Evolutionary conservation across 2,329 filamentous ascomycete genomes (phyloP).

Genomic region (Escovopsis sp.): DNA sequence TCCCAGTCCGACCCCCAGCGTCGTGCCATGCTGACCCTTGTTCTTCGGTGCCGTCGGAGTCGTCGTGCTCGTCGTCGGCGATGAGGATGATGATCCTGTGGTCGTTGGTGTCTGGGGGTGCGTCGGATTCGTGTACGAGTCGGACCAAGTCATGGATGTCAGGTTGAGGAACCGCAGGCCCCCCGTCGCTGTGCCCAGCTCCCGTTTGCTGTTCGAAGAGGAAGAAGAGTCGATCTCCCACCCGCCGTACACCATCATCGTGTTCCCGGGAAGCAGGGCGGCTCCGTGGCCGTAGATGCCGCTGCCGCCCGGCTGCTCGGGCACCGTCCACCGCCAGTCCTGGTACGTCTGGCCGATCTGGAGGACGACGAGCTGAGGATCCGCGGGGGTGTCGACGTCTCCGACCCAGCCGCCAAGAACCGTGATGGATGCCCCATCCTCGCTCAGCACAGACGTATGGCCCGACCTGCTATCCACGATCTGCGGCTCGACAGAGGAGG

Average conservation of each 20-base stretch:
- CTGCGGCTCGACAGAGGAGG: constrained; percentile 14
- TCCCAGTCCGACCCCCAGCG: constrained; percentile 50
- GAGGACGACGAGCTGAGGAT: constrained; percentile 67
- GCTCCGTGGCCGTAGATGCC: constrained; percentile 50
- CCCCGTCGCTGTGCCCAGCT: constrained; percentile 21
- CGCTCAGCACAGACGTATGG: constrained; percentile 67
- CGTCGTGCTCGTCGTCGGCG: constrained; percentile 11
- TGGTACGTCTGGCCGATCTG: constrained; percentile 62
- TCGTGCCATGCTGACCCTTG: constrained; percentile 37
- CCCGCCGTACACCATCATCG: constrained; percentile 54
- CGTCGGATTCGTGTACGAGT: constrained; percentile 32
- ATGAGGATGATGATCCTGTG: constrained; percentile 4
- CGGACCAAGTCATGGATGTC: constrained; percentile 38
- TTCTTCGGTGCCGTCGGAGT: too few species aligned
- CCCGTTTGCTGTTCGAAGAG: too few species aligned
- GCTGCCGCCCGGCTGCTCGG: constrained; percentile 27
- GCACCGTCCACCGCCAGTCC: constrained; percentile 57
- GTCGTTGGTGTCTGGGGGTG: too few species aligned
- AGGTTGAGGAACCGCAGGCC: constrained; percentile 38
- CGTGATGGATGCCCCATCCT: constrained; percentile 63
- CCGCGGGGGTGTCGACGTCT: constrained; percentile 56
- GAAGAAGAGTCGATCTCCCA: constrained; percentile 29
- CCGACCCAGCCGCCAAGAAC: constrained; percentile 90
- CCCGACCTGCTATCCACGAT: constrained; percentile 69
- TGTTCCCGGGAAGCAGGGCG: constrained; percentile 46